These are phyloP conservation scores for Herpetospermum pedunculosum DNA, from an alignment of 306 rosid species.

Conservation along the genomic window DNA sequence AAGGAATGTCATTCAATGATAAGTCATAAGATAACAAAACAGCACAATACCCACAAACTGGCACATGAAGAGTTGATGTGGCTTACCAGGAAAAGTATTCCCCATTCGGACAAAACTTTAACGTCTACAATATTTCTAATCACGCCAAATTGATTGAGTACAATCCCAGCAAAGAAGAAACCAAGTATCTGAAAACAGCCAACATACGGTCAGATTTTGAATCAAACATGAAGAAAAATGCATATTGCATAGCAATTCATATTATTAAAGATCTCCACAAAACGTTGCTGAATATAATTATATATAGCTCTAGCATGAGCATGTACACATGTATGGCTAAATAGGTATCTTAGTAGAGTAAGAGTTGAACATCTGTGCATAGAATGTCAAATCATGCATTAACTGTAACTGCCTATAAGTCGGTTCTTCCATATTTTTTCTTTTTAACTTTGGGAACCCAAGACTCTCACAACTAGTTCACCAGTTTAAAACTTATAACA, in stretches of 20 bases:
- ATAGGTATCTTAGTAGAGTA: background rate
- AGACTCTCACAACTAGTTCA: background rate
- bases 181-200: constrained; percentile 70
- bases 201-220: background rate
- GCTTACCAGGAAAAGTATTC: constrained; percentile 99
- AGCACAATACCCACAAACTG: background rate
- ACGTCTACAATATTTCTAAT: constrained; percentile 89
- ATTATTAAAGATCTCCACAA: background rate
- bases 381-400: background rate
- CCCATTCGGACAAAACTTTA: constrained; percentile 93
- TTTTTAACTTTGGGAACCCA: background rate
- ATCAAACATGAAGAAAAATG: background rate
- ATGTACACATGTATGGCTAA: background rate
- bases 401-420: background rate
- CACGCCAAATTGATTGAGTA: constrained; percentile 92
- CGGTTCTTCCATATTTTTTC: background rate
- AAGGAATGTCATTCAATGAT: background rate
- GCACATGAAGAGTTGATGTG: constrained; percentile 11
- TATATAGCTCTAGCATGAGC: background rate
- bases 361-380: background rate
- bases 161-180: constrained; percentile 89
- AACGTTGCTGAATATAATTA: background rate
- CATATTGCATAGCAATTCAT: background rate
- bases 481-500: background rate
- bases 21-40: background rate